Percentiles rank a stretch among this genome's conserved stretches.
Conservation (phyloP, 305 asterid genomes). For the Ilex paraguariensis region DNA sequence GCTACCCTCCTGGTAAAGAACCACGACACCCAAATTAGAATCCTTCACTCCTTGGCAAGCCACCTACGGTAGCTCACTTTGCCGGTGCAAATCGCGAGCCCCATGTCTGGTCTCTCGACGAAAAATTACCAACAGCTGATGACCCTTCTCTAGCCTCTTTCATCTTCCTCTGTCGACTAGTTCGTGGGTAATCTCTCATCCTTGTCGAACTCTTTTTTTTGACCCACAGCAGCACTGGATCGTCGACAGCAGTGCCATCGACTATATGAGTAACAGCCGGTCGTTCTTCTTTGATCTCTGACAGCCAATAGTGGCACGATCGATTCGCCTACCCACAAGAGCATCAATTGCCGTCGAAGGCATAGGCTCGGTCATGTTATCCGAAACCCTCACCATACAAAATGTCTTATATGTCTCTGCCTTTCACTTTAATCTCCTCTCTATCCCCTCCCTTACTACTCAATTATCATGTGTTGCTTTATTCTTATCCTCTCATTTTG, state of each 20-base stretch:
- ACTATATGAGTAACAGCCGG: too few species aligned
- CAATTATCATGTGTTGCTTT: too few species aligned
- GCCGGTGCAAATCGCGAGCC: not conserved
- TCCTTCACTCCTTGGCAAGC: not conserved
- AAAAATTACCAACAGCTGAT: not conserved
- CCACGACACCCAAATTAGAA: not conserved
- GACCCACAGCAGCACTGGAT: not conserved
- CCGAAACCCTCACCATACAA: too few species aligned
- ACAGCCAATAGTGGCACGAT: not conserved
- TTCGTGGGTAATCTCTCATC: not conserved
- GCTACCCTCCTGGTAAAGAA: not conserved
- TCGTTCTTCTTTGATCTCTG: not conserved
- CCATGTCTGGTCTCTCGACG: not conserved
- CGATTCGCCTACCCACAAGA: not conserved
- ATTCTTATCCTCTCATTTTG: not conserved
- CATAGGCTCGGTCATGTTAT: not conserved
- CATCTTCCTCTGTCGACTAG: not conserved
- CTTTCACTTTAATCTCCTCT: not conserved
- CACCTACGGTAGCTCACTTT: not conserved
- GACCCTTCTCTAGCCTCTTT: not conserved
- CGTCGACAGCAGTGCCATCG: not conserved
- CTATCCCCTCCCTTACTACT: not conserved
- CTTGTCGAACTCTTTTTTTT: not conserved
- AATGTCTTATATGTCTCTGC: too few species aligned
- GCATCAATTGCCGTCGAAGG: not conserved